Percentiles rank a stretch among this genome's conserved stretches.
Evolutionary conservation across 2,329 filamentous ascomycete species (phyloP).

Genomic region (Cladosporium sp.): DNA sequence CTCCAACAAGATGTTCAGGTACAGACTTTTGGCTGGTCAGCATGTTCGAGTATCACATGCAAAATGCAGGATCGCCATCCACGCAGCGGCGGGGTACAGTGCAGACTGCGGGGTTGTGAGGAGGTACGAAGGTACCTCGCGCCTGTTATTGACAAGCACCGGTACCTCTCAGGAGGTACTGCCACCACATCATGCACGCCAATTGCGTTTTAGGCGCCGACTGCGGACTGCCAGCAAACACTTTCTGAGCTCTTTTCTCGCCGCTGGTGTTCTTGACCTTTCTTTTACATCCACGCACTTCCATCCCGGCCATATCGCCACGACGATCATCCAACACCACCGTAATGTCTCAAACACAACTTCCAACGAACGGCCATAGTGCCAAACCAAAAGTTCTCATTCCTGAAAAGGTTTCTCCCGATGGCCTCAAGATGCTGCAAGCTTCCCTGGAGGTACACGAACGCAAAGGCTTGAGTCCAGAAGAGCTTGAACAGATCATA

Average conservation of each 20-base stretch:
- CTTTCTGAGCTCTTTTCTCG: background rate
- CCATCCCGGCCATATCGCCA: background rate
- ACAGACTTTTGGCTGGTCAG: conserved; percentile 5
- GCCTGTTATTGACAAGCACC: conserved; percentile 4
- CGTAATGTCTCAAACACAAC: conserved; percentile 13
- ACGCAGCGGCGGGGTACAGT: conserved; percentile 15
- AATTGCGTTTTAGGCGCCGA: conserved; percentile 10
- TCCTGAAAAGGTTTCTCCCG: conserved; percentile 77
- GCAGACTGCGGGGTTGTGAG: conserved; percentile 18
- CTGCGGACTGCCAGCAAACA: conserved; percentile 14
- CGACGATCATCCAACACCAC: background rate
- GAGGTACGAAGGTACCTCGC: conserved; percentile 14
- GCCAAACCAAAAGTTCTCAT: conserved; percentile 62
- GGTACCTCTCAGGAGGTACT: background rate
- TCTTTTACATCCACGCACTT: background rate
- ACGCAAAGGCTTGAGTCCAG: conserved; percentile 61
- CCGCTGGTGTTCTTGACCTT: background rate
- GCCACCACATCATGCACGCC: conserved; percentile 18
- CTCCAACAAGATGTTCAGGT: conserved; percentile 6
- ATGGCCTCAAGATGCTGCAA: conserved; percentile 70
- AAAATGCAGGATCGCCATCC: background rate
- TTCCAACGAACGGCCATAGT: conserved; percentile 14
- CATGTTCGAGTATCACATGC: conserved; percentile 1
- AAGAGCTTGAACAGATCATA: conserved; percentile 68
- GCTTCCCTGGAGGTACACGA: conserved; percentile 71